Conservation (phyloP, 2,329 filamentous ascomycete genomes). For the Aspergillus candidus region DNA sequence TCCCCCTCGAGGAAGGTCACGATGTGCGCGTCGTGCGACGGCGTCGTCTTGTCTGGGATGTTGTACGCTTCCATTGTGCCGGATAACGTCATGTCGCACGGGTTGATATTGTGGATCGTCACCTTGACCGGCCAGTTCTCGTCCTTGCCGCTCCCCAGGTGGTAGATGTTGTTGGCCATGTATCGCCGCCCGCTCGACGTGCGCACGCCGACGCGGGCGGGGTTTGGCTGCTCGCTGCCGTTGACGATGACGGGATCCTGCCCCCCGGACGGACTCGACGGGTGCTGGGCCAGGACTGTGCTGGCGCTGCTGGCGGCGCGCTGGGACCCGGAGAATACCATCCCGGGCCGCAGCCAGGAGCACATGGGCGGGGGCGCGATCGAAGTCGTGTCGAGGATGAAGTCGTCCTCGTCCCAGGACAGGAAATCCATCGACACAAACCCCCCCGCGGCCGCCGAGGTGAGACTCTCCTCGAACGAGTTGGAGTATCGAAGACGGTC, state of each 20-base stretch:
- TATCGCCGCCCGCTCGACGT: slow-evolving; percentile 34
- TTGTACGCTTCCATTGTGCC: slow-evolving; percentile 68
- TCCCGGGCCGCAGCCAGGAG: slow-evolving; percentile 58
- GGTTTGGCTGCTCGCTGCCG: slow-evolving; percentile 25
- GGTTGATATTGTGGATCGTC: slow-evolving; percentile 58
- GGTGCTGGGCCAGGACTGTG: slow-evolving; percentile 26
- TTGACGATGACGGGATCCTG: slow-evolving; percentile 32
- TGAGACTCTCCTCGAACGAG: slow-evolving; percentile 50
- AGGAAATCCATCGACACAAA: slow-evolving; percentile 50
- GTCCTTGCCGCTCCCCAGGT: slow-evolving; percentile 32
- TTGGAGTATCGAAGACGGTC: slow-evolving; percentile 51
- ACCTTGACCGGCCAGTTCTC: slow-evolving; percentile 64
- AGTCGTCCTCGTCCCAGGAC: slow-evolving; percentile 49
- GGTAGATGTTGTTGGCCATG: slow-evolving; percentile 24
- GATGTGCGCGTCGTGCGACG: slow-evolving; percentile 45
- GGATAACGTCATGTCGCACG: slow-evolving; percentile 54
- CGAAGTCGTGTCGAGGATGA: slow-evolving; percentile 50
- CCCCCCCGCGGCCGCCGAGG: slow-evolving; percentile 48
- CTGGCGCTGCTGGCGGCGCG: slow-evolving; percentile 43
- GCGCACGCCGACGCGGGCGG: slow-evolving; percentile 30
- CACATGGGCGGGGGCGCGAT: slow-evolving; percentile 48
- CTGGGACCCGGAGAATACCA: slow-evolving; percentile 57
- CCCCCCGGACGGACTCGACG: slow-evolving; percentile 19
- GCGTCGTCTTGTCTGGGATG: slow-evolving; percentile 50
- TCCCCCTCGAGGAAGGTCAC: slow-evolving; percentile 64